phyloP scores from a whole-genome alignment of 176 grass and related monocot species.

The Alloteropsis semialata region DNA sequence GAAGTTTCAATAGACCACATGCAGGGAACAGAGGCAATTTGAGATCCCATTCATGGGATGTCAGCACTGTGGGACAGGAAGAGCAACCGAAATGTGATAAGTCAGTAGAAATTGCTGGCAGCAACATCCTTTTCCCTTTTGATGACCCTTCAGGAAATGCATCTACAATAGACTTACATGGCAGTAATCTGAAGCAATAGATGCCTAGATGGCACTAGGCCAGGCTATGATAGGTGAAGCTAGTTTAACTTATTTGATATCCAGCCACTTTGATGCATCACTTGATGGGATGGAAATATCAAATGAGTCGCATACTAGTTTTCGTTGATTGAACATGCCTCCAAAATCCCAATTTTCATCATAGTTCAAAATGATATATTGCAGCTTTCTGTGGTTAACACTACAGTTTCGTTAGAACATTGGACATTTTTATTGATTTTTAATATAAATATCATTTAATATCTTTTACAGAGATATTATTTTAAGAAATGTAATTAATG shows the following conservation, averaged over 20 bases:
- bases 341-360: neutral
- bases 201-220: neutral
- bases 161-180: neutral
- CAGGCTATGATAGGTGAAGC: neutral
- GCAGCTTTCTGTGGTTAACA: neutral
- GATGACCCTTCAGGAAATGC: neutral
- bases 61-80: neutral
- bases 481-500: no score
- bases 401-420: neutral
- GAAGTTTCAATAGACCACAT: no score
- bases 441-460: no score
- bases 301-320: neutral
- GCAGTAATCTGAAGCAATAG: neutral
- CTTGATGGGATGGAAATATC: neutral
- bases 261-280: neutral
- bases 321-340: neutral
- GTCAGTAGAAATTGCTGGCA: neutral
- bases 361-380: neutral
- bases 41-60: no score
- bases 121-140: neutral
- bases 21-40: no score
- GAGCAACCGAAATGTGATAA: neutral
- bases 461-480: neutral
- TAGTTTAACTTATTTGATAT: neutral
- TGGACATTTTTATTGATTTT: neutral